These are phyloP conservation scores for Neonectria hederae DNA, from an alignment of 2,329 filamentous ascomycete species.

Conservation along the genomic window DNA sequence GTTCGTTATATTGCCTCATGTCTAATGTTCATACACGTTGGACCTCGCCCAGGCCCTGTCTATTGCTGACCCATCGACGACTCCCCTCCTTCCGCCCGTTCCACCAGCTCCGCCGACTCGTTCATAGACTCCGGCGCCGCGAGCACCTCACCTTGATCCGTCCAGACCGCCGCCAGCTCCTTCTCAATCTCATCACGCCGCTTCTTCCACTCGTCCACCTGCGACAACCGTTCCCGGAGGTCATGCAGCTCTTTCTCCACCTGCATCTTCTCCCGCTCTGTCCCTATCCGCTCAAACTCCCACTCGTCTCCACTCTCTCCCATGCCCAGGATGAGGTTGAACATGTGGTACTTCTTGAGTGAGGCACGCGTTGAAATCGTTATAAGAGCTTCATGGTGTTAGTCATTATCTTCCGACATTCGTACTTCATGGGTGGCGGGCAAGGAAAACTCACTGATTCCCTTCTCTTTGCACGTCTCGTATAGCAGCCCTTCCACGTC, in stretches of 20 bases:
- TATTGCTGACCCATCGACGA: conserved; percentile 1
- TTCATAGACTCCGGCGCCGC: conserved; percentile 57
- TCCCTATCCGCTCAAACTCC: conserved; percentile 94
- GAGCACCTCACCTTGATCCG: conserved; percentile 60
- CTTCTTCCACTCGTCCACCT: conserved; percentile 85
- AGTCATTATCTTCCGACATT: conserved; percentile 30
- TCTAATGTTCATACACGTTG: conserved; percentile 16
- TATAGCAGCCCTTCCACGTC: conserved; percentile 96
- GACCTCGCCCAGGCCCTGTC: conserved; percentile 1
- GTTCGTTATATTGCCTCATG: not conserved
- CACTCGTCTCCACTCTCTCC: conserved; percentile 86
- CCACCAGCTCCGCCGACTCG: conserved; percentile 21
- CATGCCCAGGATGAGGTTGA: conserved; percentile 84
- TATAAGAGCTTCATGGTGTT: conserved; percentile 72
- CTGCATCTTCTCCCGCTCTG: conserved; percentile 89
- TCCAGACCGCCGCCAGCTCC: conserved; percentile 76
- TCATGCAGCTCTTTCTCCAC: conserved; percentile 92
- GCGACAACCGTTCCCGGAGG: conserved; percentile 78
- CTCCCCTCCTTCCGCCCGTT: conserved; percentile 7
- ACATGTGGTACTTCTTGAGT: conserved; percentile 95
- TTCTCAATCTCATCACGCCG: conserved; percentile 82
- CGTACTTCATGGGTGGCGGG: not conserved
- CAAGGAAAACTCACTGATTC: conserved; percentile 77
- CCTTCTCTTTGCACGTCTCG: conserved; percentile 89
- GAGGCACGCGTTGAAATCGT: conserved; percentile 95